Evolutionary conservation across 257 asterid genomes (phyloP), one percentile per base, ranked within the genome.

Genomic region (Solanum habrochaites): DNA sequence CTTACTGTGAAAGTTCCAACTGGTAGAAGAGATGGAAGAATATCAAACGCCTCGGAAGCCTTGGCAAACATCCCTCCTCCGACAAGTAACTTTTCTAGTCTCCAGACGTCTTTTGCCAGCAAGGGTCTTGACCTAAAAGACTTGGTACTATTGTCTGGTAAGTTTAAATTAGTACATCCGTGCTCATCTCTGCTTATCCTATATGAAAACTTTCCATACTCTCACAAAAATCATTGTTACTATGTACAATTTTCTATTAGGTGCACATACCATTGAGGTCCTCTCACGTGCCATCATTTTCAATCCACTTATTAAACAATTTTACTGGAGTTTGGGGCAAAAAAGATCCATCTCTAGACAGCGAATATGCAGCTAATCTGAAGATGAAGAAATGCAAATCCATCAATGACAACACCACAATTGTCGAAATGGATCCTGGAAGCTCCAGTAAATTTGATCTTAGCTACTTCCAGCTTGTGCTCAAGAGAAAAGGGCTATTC

Each of bases 401-500:
- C 8, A 10, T 72, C 58, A 39, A 40, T 74, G 82, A 74, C 82
- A 74, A 74, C 13, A 81, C 90, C 35, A 92, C 93, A 13, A 66
- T 70, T 8, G 90, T 90, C 13, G 93, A 86, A 21, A 90, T 93
- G 92, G 94, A 93, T 87, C 92, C 93, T 6, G 83, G 77, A 62
- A 93, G 92, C 86, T 32, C 87, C 13, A 83, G 72, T 15, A 29
- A 91, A 0, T 93, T 93, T 82, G 94, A 90, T 89, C 31, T 87
- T 18, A 85, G 58, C 81, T 90, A 93, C 88, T 91, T 77, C 85
- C 31, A 77, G 37, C 85, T 89, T 80, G 72, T 94, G 0, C 86
- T 86, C 3, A 83, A 74, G 47, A 77, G 84, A 2, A 85, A 85
- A 85, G 94, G 96, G 15, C 87, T 94, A 2, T 89, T 92, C 87